Conservation (phyloP, 352 stramenopile genomes). For the Phytophthora cactorum region DNA sequence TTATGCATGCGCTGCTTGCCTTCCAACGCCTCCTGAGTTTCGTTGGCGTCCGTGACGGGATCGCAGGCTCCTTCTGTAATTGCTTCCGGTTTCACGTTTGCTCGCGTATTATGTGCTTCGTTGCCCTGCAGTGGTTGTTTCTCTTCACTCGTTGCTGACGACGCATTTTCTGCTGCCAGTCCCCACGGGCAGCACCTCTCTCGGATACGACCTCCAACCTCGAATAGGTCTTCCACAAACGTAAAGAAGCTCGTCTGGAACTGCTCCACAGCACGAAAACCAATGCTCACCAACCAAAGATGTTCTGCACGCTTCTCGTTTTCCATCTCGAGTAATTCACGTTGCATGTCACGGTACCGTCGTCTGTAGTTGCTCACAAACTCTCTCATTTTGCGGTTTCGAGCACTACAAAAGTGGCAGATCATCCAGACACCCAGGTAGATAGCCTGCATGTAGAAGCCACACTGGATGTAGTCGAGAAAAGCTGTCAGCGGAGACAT, state of each 20-base stretch:
- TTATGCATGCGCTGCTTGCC: conserved; percentile 60
- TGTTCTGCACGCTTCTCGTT: conserved; percentile 85
- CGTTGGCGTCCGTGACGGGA: conserved; percentile 53
- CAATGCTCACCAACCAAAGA: conserved; percentile 85
- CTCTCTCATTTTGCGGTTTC: conserved; percentile 88
- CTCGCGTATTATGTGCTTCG: conserved; percentile 18
- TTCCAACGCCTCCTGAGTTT: conserved; percentile 65
- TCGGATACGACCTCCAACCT: conserved; percentile 27
- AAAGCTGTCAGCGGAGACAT: conserved; percentile 77
- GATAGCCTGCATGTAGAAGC: conserved; percentile 76
- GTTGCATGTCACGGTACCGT: conserved; percentile 76
- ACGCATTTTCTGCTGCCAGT: conserved; percentile 8
- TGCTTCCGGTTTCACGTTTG: neutral
- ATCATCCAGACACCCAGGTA: conserved; percentile 85
- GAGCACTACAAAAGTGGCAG: conserved; percentile 86
- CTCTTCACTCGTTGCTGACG: conserved; percentile 29
- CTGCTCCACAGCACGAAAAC: conserved; percentile 80
- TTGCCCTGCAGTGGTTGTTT: conserved; percentile 27
- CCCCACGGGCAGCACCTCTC: conserved; percentile 16
- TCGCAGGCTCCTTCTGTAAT: conserved; percentile 23
- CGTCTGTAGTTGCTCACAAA: conserved; percentile 89
- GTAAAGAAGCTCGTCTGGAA: conserved; percentile 72
- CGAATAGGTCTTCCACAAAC: conserved; percentile 46
- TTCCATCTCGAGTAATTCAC: conserved; percentile 72
- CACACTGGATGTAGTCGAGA: conserved; percentile 82